Percentiles rank a stretch among this genome's conserved stretches.
phyloP scores from a whole-genome alignment of 371 early-diverging fungal genomes.

The Syncephalastrum sp. region DNA sequence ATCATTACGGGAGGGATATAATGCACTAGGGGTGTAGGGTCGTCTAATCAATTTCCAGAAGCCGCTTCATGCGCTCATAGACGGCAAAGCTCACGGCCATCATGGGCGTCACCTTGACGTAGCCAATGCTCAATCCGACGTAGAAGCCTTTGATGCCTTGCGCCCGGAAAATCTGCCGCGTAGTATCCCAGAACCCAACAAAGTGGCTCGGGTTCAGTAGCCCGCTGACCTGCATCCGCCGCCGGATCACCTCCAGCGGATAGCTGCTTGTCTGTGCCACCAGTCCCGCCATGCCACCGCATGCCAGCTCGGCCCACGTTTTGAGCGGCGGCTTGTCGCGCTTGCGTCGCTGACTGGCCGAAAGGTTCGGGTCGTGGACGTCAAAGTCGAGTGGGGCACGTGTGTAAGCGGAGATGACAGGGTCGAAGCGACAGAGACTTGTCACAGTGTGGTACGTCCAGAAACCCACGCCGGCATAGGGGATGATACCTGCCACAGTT shows the following conservation, averaged over 20 bases:
- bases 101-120: conserved; percentile 92
- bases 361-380: conserved; percentile 21
- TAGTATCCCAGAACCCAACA: conserved; percentile 57
- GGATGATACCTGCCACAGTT: conserved; percentile 88
- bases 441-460: conserved; percentile 69
- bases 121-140: conserved; percentile 93
- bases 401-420: conserved; percentile 30
- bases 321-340: conserved; percentile 45
- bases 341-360: conserved; percentile 22
- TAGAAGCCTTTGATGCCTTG: conserved; percentile 85
- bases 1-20: no score
- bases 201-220: conserved; percentile 48
- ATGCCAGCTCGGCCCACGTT: conserved; percentile 72
- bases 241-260: conserved; percentile 84
- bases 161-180: conserved; percentile 55
- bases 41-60: conserved; percentile 57
- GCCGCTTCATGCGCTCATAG: conserved; percentile 74
- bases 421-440: conserved; percentile 51
- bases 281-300: conserved; percentile 86
- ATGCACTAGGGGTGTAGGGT: neutral
- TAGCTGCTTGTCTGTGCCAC: conserved; percentile 86
- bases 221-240: conserved; percentile 89
- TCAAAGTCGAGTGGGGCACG: conserved; percentile 26
- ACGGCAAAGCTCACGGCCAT: conserved; percentile 80
- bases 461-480: conserved; percentile 93